phyloP scores from a whole-genome alignment of 345 rosid genomes.

The Lumnitzera racemosa region DNA sequence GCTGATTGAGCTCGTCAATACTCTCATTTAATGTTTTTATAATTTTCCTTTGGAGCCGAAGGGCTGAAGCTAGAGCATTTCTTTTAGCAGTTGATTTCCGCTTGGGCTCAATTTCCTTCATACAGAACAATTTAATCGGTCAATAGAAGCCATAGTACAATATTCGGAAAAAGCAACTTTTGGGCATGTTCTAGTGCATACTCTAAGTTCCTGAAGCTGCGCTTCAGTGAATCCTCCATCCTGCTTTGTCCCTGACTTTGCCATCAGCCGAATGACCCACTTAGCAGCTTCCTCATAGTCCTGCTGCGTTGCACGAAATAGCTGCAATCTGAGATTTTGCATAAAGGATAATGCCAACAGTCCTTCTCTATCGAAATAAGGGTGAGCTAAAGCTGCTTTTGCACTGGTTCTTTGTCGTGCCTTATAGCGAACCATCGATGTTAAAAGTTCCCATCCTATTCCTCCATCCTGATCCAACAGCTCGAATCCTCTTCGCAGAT shows the following conservation, averaged over 20 bases:
- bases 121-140: not conserved
- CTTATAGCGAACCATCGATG: slow-evolving; percentile 86
- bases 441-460: slow-evolving; percentile 89
- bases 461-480: slow-evolving; percentile 77
- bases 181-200: slow-evolving; percentile 20
- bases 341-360: slow-evolving; percentile 65
- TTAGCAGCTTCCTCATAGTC: slow-evolving; percentile 77
- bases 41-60: slow-evolving; percentile 72
- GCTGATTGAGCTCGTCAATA: slow-evolving; percentile 65
- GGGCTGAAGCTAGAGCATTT: slow-evolving; percentile 76
- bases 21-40: slow-evolving; percentile 59
- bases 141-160: not conserved
- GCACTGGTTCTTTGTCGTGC: slow-evolving; percentile 89
- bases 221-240: slow-evolving; percentile 97
- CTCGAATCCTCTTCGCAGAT: slow-evolving; percentile 70
- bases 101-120: slow-evolving; percentile 59
- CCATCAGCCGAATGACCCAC: slow-evolving; percentile 80
- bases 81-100: slow-evolving; percentile 51
- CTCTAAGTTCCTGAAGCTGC: slow-evolving; percentile 75
- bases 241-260: slow-evolving; percentile 80
- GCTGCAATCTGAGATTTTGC: slow-evolving; percentile 73
- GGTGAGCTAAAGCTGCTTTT: slow-evolving; percentile 80
- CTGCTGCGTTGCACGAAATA: slow-evolving; percentile 81
- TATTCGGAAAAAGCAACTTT: not conserved
- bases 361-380: slow-evolving; percentile 78